Base-by-base conservation (phyloP, 371 early-diverging fungal species). In the Funneliformis caledonium region DNA sequence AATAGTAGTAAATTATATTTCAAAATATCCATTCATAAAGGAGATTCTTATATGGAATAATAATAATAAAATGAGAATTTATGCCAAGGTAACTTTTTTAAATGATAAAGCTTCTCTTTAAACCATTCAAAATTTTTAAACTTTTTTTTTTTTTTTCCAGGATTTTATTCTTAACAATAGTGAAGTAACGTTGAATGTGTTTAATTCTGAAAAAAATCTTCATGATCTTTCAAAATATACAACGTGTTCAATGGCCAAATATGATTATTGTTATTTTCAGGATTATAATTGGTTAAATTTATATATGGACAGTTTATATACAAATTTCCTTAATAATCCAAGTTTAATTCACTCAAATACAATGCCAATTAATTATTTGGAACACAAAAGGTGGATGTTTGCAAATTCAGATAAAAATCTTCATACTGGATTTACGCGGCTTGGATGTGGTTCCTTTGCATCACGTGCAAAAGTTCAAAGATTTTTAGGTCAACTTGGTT, bases 231-330 rank as follows among this genome's bases (percentile, higher is more conserved):
- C 91, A 67, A 87, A 91, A 64, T 91, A 89, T 74, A 90, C 88
- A 43, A 84, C 87, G 10, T 92, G 92, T 72, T 86, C 92, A 0
- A 85, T 91, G 74, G 91, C 91, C 22, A 83, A 87, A 22, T 86
- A 88, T 59, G 82, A 86, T 43, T 85, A 88, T 76, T 92, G 92
- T 81, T 92, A 91, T 78, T 89, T 91, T 65, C 92, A 92, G 83
- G 90, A 91, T 62, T 91, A 91, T 52, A 86, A 86, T 68, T 91
- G 88, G 86, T 73, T 86, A 33, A 90, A 90, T 52, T 69, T 83
- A 2, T 88, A 87, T 62, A 86, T 91, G 89, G 91, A 91, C 81
- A 85, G 85, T 22, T 83, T 91, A 33, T 92, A 91, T 82, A 88
- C 88, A 65, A 92, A 91, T 84, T 91, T 91, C 80, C 82, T 90